Evolutionary conservation across 139 green algal genomes (phyloP).

Genomic region (Pycnococcus provasolii): DNA sequence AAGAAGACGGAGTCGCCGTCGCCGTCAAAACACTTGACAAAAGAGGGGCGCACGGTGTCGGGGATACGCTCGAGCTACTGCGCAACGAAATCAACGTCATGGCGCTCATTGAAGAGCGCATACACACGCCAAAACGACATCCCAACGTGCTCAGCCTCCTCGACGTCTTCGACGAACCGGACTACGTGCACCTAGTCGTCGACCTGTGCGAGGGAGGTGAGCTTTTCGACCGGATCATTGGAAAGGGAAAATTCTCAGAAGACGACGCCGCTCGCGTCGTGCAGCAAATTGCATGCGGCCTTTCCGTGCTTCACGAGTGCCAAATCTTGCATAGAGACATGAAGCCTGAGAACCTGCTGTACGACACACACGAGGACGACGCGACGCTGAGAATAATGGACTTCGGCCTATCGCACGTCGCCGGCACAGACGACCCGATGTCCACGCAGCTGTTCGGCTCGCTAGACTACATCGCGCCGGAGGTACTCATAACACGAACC

Average conservation of each 20-base stretch:
- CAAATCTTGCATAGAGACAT: conserved; percentile 45
- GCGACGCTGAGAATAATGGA: conserved; percentile 84
- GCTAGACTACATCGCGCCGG: conserved; percentile 36
- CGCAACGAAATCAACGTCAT: conserved; percentile 34
- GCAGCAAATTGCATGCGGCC: conserved; percentile 23
- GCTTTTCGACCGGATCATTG: conserved; percentile 88
- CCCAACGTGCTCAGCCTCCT: conserved; percentile 29
- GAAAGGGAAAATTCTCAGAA: conserved; percentile 17
- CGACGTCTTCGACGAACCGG: conserved; percentile 34
- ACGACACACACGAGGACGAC: conserved; percentile 51
- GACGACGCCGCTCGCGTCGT: conserved; percentile 15
- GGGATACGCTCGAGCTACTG: conserved; percentile 23
- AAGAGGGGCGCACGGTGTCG: not conserved
- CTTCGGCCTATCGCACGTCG: conserved; percentile 65
- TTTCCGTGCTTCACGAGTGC: conserved; percentile 23
- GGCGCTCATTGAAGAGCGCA: conserved; percentile 20
- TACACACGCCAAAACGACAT: conserved; percentile 16
- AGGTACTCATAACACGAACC: conserved; percentile 21
- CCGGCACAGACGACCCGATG: conserved; percentile 21
- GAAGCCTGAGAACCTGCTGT: conserved; percentile 92
- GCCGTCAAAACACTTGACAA: conserved; percentile 33
- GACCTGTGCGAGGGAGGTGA: conserved; percentile 85
- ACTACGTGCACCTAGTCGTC: conserved; percentile 48
- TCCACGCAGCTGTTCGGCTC: conserved; percentile 29
- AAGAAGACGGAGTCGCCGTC: conserved; percentile 16